Base-by-base conservation (phyloP, 2,329 filamentous ascomycete species). In the Colletotrichum sp. region DNA sequence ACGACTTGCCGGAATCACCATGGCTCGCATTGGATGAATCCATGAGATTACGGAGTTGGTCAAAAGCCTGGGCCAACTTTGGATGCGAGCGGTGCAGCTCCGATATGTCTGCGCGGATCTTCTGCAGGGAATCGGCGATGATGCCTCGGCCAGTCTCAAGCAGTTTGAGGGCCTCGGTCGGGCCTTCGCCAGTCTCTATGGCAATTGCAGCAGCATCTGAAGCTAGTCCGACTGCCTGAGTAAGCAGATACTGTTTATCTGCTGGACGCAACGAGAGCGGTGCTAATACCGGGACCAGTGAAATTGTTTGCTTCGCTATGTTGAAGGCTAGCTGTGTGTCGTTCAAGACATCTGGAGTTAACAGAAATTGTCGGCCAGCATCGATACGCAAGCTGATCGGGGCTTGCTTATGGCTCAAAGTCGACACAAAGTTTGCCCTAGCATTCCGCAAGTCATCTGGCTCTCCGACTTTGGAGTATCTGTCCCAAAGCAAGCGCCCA, bases 111-210 rank as follows among this genome's bases (percentile, higher is more conserved):
- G 64, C 62, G 9, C 80, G 79, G 18, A 82, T 78, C 16, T 81
- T 76, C 10, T 78, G 15, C 2, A 81, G 49, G 3, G 78, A 76
- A 16, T 62, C 70, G 10, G 79, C 77, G 30, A 83, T 75, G 2
- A 83, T 73, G 10, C 80, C 81, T n/a, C 82, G 81, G 15, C 82
- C 81, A 3, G 64, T 75, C 34, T 84, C 82, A 3, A 84, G 79
- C 12, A 80, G 66, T 13, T 69, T 28, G 0, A 83, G 16, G 0
- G 80, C 80, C 5, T 49, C 52, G 15, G 28, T 3, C 0, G 78
- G 59, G 4, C 39, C 24, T 57, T 78, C 74, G 26, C 62, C 71
- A 21, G 70, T 36, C 16, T 71, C 32, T n/a, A 82, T 59, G 0
- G 78, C 77, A 2, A 78, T 68, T 6, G 79, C 80, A 8, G 81